A percentile compares a stretch with the other conserved stretches of the same genome.
Conservation (phyloP, 805 yeast species). For the Schwanniomyces vanrijiae region DNA sequence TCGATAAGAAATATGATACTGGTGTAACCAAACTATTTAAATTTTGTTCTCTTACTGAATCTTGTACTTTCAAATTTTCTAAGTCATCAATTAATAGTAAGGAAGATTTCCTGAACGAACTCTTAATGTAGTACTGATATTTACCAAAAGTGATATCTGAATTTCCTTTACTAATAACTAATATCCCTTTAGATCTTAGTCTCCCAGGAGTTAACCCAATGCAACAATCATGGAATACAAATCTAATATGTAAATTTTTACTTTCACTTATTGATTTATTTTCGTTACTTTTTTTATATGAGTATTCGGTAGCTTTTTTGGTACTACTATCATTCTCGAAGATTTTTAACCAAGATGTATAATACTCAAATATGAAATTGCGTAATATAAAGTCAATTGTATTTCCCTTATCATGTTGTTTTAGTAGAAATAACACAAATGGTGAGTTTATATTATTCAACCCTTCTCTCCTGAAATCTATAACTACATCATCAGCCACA, state of each 20-base stretch:
- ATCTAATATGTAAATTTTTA: constrained; percentile 24
- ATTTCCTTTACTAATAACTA: constrained; percentile 55
- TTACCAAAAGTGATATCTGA: constrained; percentile 44
- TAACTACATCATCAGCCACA: constrained; percentile 16
- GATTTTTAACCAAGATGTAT: constrained; percentile 56
- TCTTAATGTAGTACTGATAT: constrained; percentile 33
- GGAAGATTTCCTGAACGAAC: constrained; percentile 50
- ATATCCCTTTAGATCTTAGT: constrained; percentile 50
- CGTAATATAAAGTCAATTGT: constrained; percentile 44
- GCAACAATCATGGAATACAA: constrained; percentile 51
- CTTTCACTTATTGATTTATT: not conserved
- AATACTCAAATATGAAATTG: constrained; percentile 54
- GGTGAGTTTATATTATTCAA: constrained; percentile 15
- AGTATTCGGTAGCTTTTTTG: not conserved
- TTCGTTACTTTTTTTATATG: constrained; percentile 7
- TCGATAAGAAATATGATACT: constrained; percentile 34
- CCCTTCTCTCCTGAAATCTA: constrained; percentile 18
- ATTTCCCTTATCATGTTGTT: constrained; percentile 26
- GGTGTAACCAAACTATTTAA: constrained; percentile 24
- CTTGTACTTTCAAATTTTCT: constrained; percentile 6
- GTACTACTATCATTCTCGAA: constrained; percentile 11
- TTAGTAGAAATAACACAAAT: constrained; percentile 19
- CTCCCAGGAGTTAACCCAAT: constrained; percentile 66
- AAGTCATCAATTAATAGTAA: constrained; percentile 67
- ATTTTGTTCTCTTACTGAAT: not conserved